These are phyloP conservation scores for Ganoderma lucidum DNA, from an alignment of 1,284 basidiomycete genomes.

Conservation along the genomic window DNA sequence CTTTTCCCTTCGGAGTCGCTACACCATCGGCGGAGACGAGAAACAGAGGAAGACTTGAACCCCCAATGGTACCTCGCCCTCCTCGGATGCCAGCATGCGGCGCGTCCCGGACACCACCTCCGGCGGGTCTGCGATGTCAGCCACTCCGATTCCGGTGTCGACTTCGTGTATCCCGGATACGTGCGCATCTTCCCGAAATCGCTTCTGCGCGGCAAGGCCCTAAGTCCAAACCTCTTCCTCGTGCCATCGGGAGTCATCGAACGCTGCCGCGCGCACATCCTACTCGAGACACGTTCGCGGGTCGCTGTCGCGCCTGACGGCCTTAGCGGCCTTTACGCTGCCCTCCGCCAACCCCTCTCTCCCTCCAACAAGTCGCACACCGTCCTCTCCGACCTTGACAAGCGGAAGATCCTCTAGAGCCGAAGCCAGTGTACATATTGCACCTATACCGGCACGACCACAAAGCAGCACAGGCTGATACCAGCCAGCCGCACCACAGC, in stretches of 20 bases:
- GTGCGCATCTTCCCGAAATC: not conserved
- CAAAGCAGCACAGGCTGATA: not conserved
- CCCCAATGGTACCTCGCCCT: not conserved
- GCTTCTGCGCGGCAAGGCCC: not conserved
- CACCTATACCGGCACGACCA: not conserved
- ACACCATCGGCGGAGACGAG: not conserved
- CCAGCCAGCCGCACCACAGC: not conserved
- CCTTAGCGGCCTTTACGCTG: slow-evolving; percentile 97
- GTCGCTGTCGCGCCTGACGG: slow-evolving; percentile 97
- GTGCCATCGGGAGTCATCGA: not conserved
- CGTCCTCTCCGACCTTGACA: slow-evolving; percentile 85
- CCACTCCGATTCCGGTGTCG: not conserved
- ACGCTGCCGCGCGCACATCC: slow-evolving; percentile 44
- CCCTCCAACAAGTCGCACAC: slow-evolving; percentile 67
- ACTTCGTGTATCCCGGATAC: not conserved
- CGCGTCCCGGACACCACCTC: not conserved
- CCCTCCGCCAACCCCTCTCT: slow-evolving; percentile 84
- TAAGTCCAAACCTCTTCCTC: not conserved
- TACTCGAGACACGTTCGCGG: slow-evolving; percentile 82
- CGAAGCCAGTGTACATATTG: not conserved
- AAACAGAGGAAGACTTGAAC: not conserved
- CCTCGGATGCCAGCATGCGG: not conserved
- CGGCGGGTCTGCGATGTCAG: not conserved
- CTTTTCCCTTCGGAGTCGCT: not conserved
- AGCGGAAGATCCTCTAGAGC: slow-evolving; percentile 79